These are phyloP conservation scores for Cystoisospora suis DNA, from an alignment of 169 alveolate species.

Conservation along the genomic window DNA sequence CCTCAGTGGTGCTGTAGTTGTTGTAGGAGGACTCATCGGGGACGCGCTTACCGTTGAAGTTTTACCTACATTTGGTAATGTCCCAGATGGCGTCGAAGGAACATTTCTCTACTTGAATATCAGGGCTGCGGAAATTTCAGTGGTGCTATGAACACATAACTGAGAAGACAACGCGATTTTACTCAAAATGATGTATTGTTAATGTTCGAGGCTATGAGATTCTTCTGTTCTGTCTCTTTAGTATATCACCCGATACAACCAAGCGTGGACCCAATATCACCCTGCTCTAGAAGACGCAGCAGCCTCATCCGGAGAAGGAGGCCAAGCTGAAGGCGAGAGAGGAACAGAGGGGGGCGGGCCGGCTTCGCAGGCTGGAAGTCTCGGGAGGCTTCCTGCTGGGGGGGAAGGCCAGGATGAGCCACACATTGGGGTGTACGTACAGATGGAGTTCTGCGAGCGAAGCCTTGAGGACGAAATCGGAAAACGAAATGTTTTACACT, in stretches of 20 bases:
- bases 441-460: not conserved
- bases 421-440: conserved; percentile 7
- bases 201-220: too few species aligned
- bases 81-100: too few species aligned
- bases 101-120: too few species aligned
- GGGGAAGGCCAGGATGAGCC: conserved; percentile 1
- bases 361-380: not conserved
- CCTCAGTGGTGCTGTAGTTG: too few species aligned
- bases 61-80: too few species aligned
- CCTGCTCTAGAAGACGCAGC: not conserved
- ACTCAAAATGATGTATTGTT: too few species aligned
- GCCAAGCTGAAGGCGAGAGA: not conserved
- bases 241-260: conserved; percentile 45
- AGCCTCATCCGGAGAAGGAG: not conserved
- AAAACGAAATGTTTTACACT: conserved; percentile 4
- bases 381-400: not conserved
- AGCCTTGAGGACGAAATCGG: not conserved
- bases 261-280: conserved; percentile 43
- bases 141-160: too few species aligned
- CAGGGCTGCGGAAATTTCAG: too few species aligned
- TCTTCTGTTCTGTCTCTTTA: not conserved
- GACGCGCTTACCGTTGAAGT: too few species aligned
- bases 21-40: too few species aligned
- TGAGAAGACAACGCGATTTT: too few species aligned
- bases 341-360: not conserved